Conservation (phyloP, 2,329 filamentous ascomycete genomes). For the Fusarium proliferatum region DNA sequence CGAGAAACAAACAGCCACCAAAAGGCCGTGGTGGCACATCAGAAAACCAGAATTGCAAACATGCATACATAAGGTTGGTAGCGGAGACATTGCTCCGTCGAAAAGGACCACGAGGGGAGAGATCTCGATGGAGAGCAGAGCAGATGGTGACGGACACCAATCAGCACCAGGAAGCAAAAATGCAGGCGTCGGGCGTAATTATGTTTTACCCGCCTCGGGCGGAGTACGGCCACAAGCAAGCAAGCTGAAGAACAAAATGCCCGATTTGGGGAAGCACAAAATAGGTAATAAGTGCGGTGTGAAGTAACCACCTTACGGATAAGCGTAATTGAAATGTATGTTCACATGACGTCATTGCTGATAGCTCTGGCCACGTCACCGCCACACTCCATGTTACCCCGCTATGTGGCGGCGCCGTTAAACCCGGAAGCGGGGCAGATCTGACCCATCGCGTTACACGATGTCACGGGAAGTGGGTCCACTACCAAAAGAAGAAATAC, state of each 20-base stretch:
- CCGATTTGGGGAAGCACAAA: background rate
- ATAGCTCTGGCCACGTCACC: slow-evolving; percentile 27
- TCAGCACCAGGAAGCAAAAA: background rate
- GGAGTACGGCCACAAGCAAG: background rate
- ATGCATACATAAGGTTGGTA: background rate
- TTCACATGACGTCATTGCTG: background rate
- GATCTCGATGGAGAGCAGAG: slow-evolving; percentile 35
- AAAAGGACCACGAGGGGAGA: slow-evolving; percentile 17
- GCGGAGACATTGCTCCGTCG: slow-evolving; percentile 34
- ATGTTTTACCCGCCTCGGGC: background rate
- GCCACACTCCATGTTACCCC: slow-evolving; percentile 25
- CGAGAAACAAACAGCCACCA: background rate
- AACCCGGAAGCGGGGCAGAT: background rate
- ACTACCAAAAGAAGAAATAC: background rate
- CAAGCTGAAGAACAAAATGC: background rate
- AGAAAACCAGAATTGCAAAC: slow-evolving; percentile 15
- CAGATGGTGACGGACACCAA: slow-evolving; percentile 7
- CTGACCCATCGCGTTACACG: slow-evolving; percentile 1
- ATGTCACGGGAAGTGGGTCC: slow-evolving; percentile 8
- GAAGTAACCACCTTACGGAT: background rate
- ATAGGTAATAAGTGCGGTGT: background rate
- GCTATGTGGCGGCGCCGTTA: slow-evolving; percentile 26
- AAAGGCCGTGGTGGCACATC: slow-evolving; percentile 13
- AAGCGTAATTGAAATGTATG: background rate
- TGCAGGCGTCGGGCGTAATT: slow-evolving; percentile 5